Conservation (phyloP, 495 filamentous ascomycete genomes). For the Schizothecium vesticola region DNA sequence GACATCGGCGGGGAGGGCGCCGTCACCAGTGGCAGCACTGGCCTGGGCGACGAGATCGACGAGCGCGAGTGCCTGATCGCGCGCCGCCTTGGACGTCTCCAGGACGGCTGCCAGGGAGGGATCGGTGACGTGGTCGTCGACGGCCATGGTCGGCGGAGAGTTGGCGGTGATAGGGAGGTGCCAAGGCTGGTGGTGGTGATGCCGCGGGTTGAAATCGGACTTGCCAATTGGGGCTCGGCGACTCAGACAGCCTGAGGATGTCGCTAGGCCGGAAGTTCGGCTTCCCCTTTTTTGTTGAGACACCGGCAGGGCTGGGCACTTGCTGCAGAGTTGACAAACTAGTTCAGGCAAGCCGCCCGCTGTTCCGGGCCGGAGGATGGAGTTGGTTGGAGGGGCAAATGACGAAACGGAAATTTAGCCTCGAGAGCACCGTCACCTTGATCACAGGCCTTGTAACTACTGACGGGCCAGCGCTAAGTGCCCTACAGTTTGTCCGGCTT, state of each 20-base stretch:
- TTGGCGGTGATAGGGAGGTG: not conserved
- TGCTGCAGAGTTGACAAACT: not conserved
- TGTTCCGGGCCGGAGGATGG: not conserved
- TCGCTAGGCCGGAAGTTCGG: not conserved
- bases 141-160: slow-evolving; percentile 30
- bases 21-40: slow-evolving; percentile 26
- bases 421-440: not conserved
- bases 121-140: slow-evolving; percentile 62
- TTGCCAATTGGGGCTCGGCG: not conserved
- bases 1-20: slow-evolving; percentile 41
- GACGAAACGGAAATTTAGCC: slow-evolving; percentile 1
- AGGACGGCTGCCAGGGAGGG: slow-evolving; percentile 65
- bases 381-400: not conserved
- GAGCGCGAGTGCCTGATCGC: slow-evolving; percentile 63
- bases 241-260: not conserved
- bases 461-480: not conserved
- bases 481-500: not conserved
- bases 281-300: not conserved
- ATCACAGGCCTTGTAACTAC: not conserved
- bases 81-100: slow-evolving; percentile 60
- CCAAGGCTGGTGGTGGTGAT: not conserved
- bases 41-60: slow-evolving; percentile 54
- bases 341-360: not conserved
- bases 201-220: not conserved
- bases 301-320: not conserved